Evolutionary conservation across 805 yeast species (phyloP), one percentile per base, ranked within the genome.

Genomic region (Cyberlindnera sargentensis): DNA sequence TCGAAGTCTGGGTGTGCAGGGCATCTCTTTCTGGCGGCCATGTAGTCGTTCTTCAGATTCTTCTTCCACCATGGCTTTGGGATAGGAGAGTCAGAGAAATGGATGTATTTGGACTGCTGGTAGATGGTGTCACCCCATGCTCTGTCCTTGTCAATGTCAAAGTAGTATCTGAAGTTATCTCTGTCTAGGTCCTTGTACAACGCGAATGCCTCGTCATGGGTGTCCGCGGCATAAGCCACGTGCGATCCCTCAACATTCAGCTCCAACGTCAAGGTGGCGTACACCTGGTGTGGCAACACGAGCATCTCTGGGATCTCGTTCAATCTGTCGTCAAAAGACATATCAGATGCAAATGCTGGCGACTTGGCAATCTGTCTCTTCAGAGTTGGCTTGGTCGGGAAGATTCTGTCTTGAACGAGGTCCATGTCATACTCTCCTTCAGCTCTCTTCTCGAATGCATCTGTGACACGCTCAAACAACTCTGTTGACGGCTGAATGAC

Each of bases 1-100:
- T 34, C 11, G 31, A 47, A 52, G 24, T 50, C 56, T 8, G 41
- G 44, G 39, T 47, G 50, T 5, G 36, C 8, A 23, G 45, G 42
- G 41, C 60, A 56, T 8, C 60, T 38, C 0, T 45, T 41, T 39
- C 57, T 44, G 3, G 4, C 31, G 1, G 29, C 34, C 56, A 51
- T 52, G 35, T 53, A 55, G 2, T 38, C 40, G 2, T 31, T 40
- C 0, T 43, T 23, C 1, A 37, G 44, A 6, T 44, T 37, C 27
- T 51, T 49, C 15, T 44, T 26, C 39, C 46, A 57, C 88, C 88
- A 81, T 4, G 87, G 88, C 53, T 82, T 81, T 0, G 80, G 77
- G 6, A 80, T 59, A 5, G 88, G 88, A 31, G 72, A 70, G 54
- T 82, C 89, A 3, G 83, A 75, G 57, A 76, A 82, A 56, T 82